These are phyloP conservation scores for Trichosporon inkin DNA, from an alignment of 1,284 basidiomycete species.

Conservation along the genomic window DNA sequence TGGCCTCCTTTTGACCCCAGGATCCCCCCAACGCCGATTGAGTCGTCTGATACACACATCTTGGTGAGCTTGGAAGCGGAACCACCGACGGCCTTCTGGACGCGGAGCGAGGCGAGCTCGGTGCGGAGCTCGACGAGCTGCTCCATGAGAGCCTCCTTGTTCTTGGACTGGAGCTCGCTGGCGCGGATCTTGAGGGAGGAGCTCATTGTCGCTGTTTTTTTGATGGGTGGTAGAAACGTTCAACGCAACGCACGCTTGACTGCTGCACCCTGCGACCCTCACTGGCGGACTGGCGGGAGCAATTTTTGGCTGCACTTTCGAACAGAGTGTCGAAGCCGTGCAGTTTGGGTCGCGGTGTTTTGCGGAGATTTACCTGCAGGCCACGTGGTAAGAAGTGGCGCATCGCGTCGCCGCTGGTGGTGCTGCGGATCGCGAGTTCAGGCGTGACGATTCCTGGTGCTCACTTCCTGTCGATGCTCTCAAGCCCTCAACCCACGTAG, in stretches of 20 bases:
- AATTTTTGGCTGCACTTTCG: neutral
- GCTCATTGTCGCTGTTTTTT: conserved; percentile 36
- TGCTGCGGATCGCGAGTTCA: no score
- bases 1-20: no score
- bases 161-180: conserved; percentile 97
- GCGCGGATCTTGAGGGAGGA: conserved; percentile 71
- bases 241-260: neutral
- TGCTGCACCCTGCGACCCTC: neutral
- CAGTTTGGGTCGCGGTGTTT: no score
- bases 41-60: conserved; percentile 64
- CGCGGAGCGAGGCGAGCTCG: conserved; percentile 88
- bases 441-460: no score
- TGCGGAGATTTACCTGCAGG: no score
- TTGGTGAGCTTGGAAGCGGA: conserved; percentile 94
- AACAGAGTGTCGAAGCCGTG: no score
- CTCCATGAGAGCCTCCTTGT: conserved; percentile 94
- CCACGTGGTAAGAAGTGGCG: no score
- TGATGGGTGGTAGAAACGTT: conserved; percentile 9
- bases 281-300: neutral
- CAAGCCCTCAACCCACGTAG: no score
- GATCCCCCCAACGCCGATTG: neutral
- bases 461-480: no score
- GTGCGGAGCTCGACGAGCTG: conserved; percentile 93
- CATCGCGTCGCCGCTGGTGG: no score
- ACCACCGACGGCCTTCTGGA: conserved; percentile 97